These are phyloP conservation scores for Penicillium sp. DNA, from an alignment of 2,329 filamentous ascomycete genomes.

Conservation along the genomic window DNA sequence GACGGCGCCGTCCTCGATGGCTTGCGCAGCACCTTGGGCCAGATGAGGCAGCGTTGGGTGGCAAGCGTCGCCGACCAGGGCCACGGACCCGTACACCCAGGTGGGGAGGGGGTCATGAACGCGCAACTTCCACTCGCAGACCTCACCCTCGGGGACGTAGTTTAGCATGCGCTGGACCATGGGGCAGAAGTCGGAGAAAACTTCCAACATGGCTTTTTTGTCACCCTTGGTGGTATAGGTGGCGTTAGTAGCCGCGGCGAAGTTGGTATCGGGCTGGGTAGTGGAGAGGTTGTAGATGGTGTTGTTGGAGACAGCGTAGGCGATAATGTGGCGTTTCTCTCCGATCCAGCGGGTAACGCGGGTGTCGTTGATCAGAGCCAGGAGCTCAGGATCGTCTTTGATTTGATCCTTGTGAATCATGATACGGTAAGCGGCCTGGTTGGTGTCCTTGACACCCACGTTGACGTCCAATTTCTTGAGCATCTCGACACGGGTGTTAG, in stretches of 20 bases:
- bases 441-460: constrained; percentile 48
- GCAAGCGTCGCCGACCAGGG: constrained; percentile 59
- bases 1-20: constrained; percentile 62
- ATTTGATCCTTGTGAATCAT: constrained; percentile 50
- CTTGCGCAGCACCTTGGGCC: constrained; percentile 63
- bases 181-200: constrained; percentile 61
- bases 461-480: constrained; percentile 37
- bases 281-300: constrained; percentile 66
- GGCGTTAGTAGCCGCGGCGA: constrained; percentile 56
- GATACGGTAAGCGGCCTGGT: constrained; percentile 56
- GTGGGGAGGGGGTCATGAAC: constrained; percentile 61
- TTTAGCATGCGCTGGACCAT: constrained; percentile 60
- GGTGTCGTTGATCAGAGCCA: constrained; percentile 56
- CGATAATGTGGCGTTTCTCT: constrained; percentile 65
- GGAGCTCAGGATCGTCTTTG: constrained; percentile 50
- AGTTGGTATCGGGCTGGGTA: constrained; percentile 59
- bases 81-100: constrained; percentile 56
- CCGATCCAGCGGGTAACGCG: constrained; percentile 64
- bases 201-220: constrained; percentile 59
- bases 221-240: constrained; percentile 64
- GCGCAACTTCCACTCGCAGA: constrained; percentile 65
- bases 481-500: constrained; percentile 45
- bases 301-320: constrained; percentile 63
- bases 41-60: constrained; percentile 65
- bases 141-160: constrained; percentile 61